Evolutionary conservation across 2,329 filamentous ascomycete genomes (phyloP), one percentile per base, ranked within the genome.

Genomic region (Diplodia intermedia): DNA sequence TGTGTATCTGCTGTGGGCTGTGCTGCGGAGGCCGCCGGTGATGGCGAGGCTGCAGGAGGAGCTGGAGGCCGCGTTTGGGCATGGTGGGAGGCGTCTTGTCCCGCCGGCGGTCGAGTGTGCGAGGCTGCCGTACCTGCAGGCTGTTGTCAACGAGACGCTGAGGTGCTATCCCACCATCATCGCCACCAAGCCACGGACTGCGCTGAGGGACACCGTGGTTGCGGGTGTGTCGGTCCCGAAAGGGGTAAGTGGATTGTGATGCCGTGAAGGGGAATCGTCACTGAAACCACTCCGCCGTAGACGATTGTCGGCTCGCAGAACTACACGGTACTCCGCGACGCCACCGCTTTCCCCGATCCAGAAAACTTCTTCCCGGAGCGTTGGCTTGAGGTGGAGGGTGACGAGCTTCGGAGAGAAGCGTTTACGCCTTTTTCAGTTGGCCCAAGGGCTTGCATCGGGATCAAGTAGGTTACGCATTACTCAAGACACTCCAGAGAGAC

Each of bases 101-200:
- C 47, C 52, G 18, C 60, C 43, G 14, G 14, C 47, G 14, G 31
- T 18, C 18, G 60, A 63, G 4, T 63, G 60, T 20, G n/a, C n/a
- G 11, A 52, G 40, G 47, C 20, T 63, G 20, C 60, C 60, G 20
- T 63, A 63, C n/a, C 6, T 52, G 52, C 63, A 69, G n/a, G 67
- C 67, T 18, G 67, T 69, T 11, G 60, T 69, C 4, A 69, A 69
- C 20, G 67, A 69, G 52, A 66, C 61, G 2, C 14, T 69, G 12
- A 54, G 67, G 54, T 3, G 47, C 23, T 69, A 55, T 23, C 67
- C 67, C 2, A 66, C 67, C 3, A 69, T 69, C 15, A 60, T 69
- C 33, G 63, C 67, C 2, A 69, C 62, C 2, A 40, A 52, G 3
- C 67, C 67, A 15, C 15, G 67, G 14, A 66, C 47, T 2, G 60